Conservation (phyloP, 2,329 filamentous ascomycete species). For the Fusarium nurragi region DNA sequence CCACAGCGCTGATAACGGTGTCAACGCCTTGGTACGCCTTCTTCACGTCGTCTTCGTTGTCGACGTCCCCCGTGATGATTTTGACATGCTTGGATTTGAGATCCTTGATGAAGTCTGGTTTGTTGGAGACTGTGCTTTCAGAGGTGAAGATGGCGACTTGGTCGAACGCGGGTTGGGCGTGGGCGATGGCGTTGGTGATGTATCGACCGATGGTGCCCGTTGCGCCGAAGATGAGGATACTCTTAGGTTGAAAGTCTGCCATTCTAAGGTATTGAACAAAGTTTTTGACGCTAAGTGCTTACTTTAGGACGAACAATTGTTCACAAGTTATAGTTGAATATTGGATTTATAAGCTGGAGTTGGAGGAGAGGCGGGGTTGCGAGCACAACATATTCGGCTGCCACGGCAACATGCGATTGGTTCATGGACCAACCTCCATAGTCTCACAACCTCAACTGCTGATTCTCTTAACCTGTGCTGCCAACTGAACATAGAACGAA, state of each 20-base stretch:
- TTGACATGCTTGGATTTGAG: conserved; percentile 38
- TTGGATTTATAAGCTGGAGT: conserved; percentile 11
- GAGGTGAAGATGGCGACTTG: conserved; percentile 51
- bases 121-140: conserved; percentile 20
- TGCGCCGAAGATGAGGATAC: conserved; percentile 49
- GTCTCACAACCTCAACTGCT: neutral
- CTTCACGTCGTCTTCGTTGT: conserved; percentile 56
- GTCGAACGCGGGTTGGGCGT: conserved; percentile 48
- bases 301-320: too few relatives aligned
- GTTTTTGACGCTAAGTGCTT: neutral
- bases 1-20: conserved; percentile 72
- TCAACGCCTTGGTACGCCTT: conserved; percentile 69
- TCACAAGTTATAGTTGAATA: neutral
- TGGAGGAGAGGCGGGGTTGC: conserved; percentile 17
- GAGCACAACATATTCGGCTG: conserved; percentile 12
- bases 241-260: conserved; percentile 33
- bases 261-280: conserved; percentile 9
- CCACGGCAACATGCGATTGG: neutral
- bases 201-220: conserved; percentile 55
- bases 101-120: conserved; percentile 31
- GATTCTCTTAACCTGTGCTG: neutral
- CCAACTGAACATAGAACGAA: neutral
- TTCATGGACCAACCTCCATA: neutral
- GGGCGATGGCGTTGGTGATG: conserved; percentile 52
- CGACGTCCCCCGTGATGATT: conserved; percentile 51